Evolutionary conservation across 257 asterid species (phyloP), one percentile per base, ranked within the genome.

Genomic region (Solanum ossicruentum): DNA sequence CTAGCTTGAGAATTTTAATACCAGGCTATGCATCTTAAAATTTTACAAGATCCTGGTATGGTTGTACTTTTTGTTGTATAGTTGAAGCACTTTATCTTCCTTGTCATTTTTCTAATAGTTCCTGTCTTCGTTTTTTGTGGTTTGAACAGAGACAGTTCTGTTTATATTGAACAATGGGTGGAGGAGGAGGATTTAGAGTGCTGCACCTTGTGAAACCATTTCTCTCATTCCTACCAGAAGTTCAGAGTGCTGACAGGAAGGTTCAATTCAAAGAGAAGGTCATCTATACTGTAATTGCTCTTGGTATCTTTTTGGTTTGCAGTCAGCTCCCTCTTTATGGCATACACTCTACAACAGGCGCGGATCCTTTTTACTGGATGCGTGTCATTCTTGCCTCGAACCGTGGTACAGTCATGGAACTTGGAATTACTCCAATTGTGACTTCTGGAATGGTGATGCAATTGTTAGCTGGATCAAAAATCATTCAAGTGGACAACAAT

Each of bases 301-400:
- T 93, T 21, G 92, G 89, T 83, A 89, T 92, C 86, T 90, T 93
- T 63, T 85, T 93, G 55, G 93, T 93, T 12, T 93, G 94, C 92
- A 93, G 97, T 75, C 95, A 93, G 79, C 94, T 93, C 83, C 97
- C 97, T 39, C 89, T 93, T 60, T 92, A 93, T 84, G 97, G 97
- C 56, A 93, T 92, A 45, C 97, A 93, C 84, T 92, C 95, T 43
- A 91, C 93, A 10, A 93, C 97, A 9, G 95, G 95, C 1, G 95
- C 95, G 3, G 97, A 93, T 81, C 95, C 97, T 55, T 93, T 93
- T 88, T 92, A 90, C 86, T 92, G 95, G 95, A 93, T 93, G 94
- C 94, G 95, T 45, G 95, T 90, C 52, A 91, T 93, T 86, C 94
- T 93, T 43, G 95, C 95, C 39, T 92, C 97, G 11, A 92, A 86